Base-by-base conservation (phyloP, 2,329 filamentous ascomycete genomes). In the Hirsutella rhossiliensis region DNA sequence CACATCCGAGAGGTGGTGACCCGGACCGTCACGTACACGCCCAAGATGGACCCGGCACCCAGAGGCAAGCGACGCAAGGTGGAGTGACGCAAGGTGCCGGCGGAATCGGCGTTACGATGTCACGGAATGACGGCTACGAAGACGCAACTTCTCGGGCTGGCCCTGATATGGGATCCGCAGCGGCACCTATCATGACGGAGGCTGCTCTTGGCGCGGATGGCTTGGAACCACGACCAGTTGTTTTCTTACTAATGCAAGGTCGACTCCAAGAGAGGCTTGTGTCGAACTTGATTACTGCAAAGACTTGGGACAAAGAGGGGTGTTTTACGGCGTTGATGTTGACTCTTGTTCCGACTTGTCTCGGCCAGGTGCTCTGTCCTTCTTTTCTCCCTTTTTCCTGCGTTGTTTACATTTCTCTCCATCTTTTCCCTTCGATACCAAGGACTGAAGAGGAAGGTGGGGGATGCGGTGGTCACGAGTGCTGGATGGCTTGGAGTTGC, bases 1-100 rank as follows among this genome's bases (percentile, higher is more conserved):
- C 75, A 83, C 57, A 87, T 96, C 46, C 74, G 87, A 44, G 88
- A 96, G 62, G 87, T 96, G 5, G 85, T 96, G 43, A 96, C 89
- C n/a, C 77, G 88, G 53, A 96, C 88, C 15, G 86, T 95, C 47
- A 95, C 87, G 36, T 95, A 94, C 64, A 94, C 86, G 60, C 84
- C 80, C 48, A 73, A 82, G 51, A 86, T 97, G 68, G 85, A 88
- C 52, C 86, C 89, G 20, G 87, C 89, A 32, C 90, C 88, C 8
- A 89, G 89, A 63, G 89, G 89, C 51, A 97, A 96, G 75, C 80
- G 88, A 67, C 82, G 89, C 68, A 94, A 87, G 71, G 62, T 72
- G 41, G 70, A 74, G 50, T 69, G 55, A 58, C 45, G 43, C 37
- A n/a, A 36, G 3, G 34, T 11, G 17, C n/a, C 5, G 17, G 34